These are phyloP conservation scores for Syzygium oleosum DNA, from an alignment of 345 rosid genomes.

Conservation along the genomic window DNA sequence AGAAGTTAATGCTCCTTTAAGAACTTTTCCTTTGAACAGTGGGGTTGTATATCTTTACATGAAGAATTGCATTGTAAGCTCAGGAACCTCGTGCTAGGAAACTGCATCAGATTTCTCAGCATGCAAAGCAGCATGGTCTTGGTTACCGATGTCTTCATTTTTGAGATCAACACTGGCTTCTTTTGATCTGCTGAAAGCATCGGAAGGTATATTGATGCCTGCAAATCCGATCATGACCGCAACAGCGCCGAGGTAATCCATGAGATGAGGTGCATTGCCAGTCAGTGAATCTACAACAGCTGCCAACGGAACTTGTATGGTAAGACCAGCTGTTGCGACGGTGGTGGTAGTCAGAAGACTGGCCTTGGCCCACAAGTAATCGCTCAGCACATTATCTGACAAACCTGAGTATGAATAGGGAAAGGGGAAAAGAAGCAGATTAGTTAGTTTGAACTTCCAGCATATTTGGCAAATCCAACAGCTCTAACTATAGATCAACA, in stretches of 20 bases:
- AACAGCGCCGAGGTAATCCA: constrained; percentile 71
- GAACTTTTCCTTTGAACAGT: not conserved
- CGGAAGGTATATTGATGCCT: constrained; percentile 76
- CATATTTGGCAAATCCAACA: not conserved
- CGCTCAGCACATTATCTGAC: constrained; percentile 87
- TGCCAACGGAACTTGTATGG: constrained; percentile 93
- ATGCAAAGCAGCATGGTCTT: not conserved
- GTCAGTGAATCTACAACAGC: constrained; percentile 68
- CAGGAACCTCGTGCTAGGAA: constrained; percentile 9
- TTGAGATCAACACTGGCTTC: constrained; percentile 33
- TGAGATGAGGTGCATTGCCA: constrained; percentile 60
- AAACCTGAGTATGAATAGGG: constrained; percentile 34
- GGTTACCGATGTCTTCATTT: constrained; percentile 10
- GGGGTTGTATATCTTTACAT: not conserved
- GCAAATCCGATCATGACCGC: constrained; percentile 93
- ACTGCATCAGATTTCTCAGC: not conserved
- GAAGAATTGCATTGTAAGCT: not conserved
- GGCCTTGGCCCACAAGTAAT: constrained; percentile 94
- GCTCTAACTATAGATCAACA: not conserved
- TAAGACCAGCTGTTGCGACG: constrained; percentile 86
- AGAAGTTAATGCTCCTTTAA: not conserved
- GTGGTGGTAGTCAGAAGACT: constrained; percentile 84
- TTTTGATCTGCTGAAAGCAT: constrained; percentile 31
- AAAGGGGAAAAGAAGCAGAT: not conserved
- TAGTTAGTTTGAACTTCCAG: not conserved